Evolutionary conservation across 495 filamentous ascomycete genomes (phyloP).

Genomic region (Penicillium turbatum): DNA sequence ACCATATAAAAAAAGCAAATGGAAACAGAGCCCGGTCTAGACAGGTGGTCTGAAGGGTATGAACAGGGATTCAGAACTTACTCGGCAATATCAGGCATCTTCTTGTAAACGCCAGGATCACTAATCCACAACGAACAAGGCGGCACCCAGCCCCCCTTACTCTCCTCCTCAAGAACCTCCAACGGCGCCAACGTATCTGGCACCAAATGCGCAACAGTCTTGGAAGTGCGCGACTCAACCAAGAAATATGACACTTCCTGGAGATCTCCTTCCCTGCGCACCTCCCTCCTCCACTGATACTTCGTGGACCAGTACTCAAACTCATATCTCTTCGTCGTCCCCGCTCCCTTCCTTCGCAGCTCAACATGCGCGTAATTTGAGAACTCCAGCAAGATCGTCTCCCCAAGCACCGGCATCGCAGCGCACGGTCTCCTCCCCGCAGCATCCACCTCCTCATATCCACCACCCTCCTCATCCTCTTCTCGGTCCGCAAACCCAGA

Average conservation of each 20-base stretch:
- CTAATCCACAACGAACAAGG: constrained; percentile 86
- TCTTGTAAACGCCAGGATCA: constrained; percentile 62
- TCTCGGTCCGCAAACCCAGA: constrained; percentile 52
- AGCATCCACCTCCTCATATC: background rate
- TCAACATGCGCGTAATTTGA: constrained; percentile 96
- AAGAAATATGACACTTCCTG: constrained; percentile 72
- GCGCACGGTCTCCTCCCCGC: background rate
- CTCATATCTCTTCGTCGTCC: constrained; percentile 72
- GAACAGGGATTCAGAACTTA: constrained; percentile 51
- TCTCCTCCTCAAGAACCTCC: constrained; percentile 68
- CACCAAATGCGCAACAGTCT: constrained; percentile 74
- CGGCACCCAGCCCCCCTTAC: constrained; percentile 85
- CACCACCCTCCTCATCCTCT: constrained; percentile 23
- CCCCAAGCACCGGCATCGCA: constrained; percentile 42
- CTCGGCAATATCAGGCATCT: constrained; percentile 81
- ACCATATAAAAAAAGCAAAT: background rate
- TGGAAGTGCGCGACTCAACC: constrained; percentile 58
- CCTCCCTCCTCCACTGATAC: constrained; percentile 79
- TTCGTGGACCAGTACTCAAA: constrained; percentile 87
- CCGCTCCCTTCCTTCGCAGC: constrained; percentile 65
- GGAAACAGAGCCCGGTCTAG: background rate
- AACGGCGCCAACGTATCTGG: constrained; percentile 69
- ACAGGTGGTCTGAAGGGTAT: background rate
- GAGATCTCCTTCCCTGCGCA: constrained; percentile 56
- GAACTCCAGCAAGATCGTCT: constrained; percentile 85